Evolutionary conservation across 176 grass and related monocot genomes (phyloP).

Genomic region (Ensete glaucum): DNA sequence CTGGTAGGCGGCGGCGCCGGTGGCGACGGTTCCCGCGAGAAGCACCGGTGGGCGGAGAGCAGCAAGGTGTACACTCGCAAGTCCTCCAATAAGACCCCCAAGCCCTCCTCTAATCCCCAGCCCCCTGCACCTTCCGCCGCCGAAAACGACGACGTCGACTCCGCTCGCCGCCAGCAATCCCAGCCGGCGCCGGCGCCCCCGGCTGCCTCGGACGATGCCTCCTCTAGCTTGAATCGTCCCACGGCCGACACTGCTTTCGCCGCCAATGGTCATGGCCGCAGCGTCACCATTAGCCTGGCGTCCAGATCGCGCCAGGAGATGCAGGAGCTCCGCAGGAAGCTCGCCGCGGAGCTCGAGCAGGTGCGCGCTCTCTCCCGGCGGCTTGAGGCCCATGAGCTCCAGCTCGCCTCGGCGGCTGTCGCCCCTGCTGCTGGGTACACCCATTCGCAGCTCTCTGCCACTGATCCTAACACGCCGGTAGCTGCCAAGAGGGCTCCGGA

Average conservation of each 20-base stretch:
- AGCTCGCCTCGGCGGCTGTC: conserved; percentile 24
- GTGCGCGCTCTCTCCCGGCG: conserved; percentile 53
- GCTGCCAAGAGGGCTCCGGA: conserved; percentile 4
- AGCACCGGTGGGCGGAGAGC: conserved; percentile 44
- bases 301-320: conserved; percentile 35
- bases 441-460: conserved; percentile 43
- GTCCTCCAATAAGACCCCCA: conserved; percentile 49
- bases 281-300: conserved; percentile 25
- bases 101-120: conserved; percentile 23
- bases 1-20: conserved; percentile 20
- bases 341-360: conserved; percentile 59
- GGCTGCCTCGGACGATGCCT: conserved; percentile 22
- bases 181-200: conserved; percentile 5
- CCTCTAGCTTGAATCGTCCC: conserved; percentile 25
- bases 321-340: conserved; percentile 48
- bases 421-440: conserved; percentile 27
- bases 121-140: conserved; percentile 16
- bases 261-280: conserved; percentile 36
- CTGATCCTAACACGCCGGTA: conserved; percentile 23
- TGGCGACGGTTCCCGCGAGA: conserved; percentile 6
- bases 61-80: conserved; percentile 86
- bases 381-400: conserved; percentile 27
- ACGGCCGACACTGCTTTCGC: not conserved
- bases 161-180: not conserved
- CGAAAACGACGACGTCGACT: conserved; percentile 18